These are phyloP conservation scores for Chlamydomonas schloesseri DNA, from an alignment of 139 green algal species.

Conservation along the genomic window DNA sequence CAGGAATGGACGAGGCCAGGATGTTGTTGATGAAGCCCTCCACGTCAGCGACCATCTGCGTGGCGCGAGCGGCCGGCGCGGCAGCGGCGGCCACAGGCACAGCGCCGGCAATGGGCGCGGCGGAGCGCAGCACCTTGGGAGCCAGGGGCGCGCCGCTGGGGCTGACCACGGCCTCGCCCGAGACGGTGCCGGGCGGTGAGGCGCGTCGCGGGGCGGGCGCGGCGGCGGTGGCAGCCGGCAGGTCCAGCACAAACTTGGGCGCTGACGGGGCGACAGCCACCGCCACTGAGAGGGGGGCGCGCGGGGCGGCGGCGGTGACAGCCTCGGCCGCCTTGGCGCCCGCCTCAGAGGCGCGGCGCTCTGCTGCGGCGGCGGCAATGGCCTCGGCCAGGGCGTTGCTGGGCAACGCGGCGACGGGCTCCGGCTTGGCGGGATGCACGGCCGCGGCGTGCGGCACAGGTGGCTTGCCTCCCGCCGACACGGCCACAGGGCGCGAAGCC, in stretches of 20 bases:
- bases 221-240: neutral
- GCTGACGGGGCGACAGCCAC: neutral
- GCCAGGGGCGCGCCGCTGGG: neutral
- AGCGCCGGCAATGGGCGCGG: neutral
- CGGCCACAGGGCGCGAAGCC: neutral
- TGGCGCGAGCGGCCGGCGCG: neutral
- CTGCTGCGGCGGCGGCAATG: constrained; percentile 1
- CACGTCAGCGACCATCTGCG: constrained; percentile 43
- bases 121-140: neutral
- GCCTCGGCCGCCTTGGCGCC: neutral
- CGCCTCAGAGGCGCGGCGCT: constrained; percentile 24
- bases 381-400: constrained; percentile 22
- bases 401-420: neutral
- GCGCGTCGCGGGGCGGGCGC: neutral
- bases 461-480: neutral
- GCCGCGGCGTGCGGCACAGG: constrained; percentile 1
- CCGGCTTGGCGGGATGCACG: neutral
- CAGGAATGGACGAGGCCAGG: neutral
- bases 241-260: neutral
- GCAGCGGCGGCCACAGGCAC: neutral
- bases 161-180: neutral
- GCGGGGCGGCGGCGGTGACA: neutral
- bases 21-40: constrained; percentile 51
- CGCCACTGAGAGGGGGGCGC: neutral
- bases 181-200: too few species aligned